Percentiles rank a stretch among this genome's conserved stretches.
phyloP scores from a whole-genome alignment of 768 basidiomycete species.

The Russula brevipes region DNA sequence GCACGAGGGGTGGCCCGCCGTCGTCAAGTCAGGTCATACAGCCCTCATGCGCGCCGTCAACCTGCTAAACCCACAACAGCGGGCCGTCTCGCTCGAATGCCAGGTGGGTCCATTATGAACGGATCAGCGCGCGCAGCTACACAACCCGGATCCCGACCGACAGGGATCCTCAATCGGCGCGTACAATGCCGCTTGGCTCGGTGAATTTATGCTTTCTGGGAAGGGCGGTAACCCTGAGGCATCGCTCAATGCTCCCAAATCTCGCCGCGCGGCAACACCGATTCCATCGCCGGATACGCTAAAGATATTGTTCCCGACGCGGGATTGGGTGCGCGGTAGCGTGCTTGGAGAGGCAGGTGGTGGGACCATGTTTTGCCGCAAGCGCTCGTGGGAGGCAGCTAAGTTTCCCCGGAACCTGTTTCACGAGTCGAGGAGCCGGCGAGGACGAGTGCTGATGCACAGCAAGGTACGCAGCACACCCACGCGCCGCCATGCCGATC shows the following conservation, averaged over 20 bases:
- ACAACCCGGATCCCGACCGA: background rate
- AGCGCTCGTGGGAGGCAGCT: slow-evolving; percentile 61
- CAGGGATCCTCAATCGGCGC: slow-evolving; percentile 83
- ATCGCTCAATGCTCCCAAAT: slow-evolving; percentile 60
- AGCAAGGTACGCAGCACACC: slow-evolving; percentile 58
- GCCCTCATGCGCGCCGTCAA: slow-evolving; percentile 69
- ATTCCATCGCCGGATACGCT: slow-evolving; percentile 42
- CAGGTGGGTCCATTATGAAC: slow-evolving; percentile 48
- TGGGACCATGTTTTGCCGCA: slow-evolving; percentile 80
- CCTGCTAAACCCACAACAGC: slow-evolving; percentile 42
- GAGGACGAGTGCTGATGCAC: slow-evolving; percentile 84
- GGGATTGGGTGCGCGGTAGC: slow-evolving; percentile 60
- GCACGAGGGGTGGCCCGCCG: slow-evolving; percentile 70
- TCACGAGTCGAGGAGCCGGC: slow-evolving; percentile 73
- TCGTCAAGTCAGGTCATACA: slow-evolving; percentile 58
- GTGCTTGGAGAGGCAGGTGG: slow-evolving; percentile 64
- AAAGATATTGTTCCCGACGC: slow-evolving; percentile 72
- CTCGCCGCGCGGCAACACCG: slow-evolving; percentile 52
- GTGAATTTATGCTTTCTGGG: slow-evolving; percentile 76
- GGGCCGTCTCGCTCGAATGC: slow-evolving; percentile 60
- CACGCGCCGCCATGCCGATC: background rate
- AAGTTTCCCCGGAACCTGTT: slow-evolving; percentile 71
- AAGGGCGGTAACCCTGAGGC: slow-evolving; percentile 66
- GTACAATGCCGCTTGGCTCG: slow-evolving; percentile 79
- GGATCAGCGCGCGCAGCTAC: background rate